phyloP scores from a whole-genome alignment of 1,139 yeast genomes.

The Debaryomyces udenii region DNA sequence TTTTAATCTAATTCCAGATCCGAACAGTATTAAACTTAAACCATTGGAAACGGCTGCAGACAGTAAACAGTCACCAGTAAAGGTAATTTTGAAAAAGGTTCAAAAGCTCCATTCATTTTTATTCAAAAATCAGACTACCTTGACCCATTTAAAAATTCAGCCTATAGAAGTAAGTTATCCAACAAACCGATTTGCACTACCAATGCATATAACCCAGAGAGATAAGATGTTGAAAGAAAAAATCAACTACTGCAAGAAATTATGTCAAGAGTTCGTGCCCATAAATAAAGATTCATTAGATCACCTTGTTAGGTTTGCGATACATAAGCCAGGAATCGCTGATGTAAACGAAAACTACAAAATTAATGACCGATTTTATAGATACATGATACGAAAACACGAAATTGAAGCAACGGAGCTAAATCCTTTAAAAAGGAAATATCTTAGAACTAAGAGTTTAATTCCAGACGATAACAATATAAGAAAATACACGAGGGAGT shows the following conservation, averaged over 20 bases:
- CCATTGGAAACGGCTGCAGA: slow-evolving; percentile 8
- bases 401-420: slow-evolving; percentile 16
- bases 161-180: slow-evolving; percentile 39
- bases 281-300: slow-evolving; percentile 22
- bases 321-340: slow-evolving; percentile 13
- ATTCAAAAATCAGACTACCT: slow-evolving; percentile 17
- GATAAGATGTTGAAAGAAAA: slow-evolving; percentile 30
- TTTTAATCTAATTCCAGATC: slow-evolving; percentile 14
- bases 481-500: slow-evolving; percentile 31
- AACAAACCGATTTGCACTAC: slow-evolving; percentile 36
- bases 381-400: slow-evolving; percentile 29
- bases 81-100: slow-evolving; percentile 18
- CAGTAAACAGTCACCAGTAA: slow-evolving; percentile 1
- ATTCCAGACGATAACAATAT: slow-evolving; percentile 39
- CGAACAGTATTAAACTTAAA: slow-evolving; percentile 3
- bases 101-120: slow-evolving; percentile 27
- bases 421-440: slow-evolving; percentile 20
- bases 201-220: slow-evolving; percentile 31
- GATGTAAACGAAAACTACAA: slow-evolving; percentile 1
- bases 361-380: slow-evolving; percentile 34
- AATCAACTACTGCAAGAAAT: slow-evolving; percentile 26
- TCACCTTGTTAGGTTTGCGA: slow-evolving; percentile 21
- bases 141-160: slow-evolving; percentile 29
- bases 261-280: slow-evolving; percentile 27
- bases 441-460: slow-evolving; percentile 29